Conservation (phyloP, 2,329 filamentous ascomycete genomes). For the Cercospora canescens region DNA sequence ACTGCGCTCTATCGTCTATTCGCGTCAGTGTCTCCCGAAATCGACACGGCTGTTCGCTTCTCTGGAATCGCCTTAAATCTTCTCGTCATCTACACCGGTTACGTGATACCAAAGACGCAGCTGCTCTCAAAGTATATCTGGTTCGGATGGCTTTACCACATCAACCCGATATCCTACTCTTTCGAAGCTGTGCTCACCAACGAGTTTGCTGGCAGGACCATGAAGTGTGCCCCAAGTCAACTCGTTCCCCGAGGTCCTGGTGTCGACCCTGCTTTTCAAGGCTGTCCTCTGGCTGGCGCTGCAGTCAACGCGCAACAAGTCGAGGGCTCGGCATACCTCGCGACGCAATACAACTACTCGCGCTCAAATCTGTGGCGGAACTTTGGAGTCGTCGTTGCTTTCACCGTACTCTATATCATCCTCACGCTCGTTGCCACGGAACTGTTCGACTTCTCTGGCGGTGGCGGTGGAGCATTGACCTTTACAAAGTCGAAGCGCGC, state of each 20-base stretch:
- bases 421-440: constrained; percentile 72
- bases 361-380: constrained; percentile 67
- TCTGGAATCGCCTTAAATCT: constrained; percentile 63
- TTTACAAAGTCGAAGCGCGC: constrained; percentile 69
- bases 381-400: constrained; percentile 75
- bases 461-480: constrained; percentile 67
- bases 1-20: constrained; percentile 68
- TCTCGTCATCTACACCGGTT: constrained; percentile 64
- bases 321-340: constrained; percentile 56
- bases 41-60: constrained; percentile 67
- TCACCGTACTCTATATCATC: constrained; percentile 70
- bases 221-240: constrained; percentile 60
- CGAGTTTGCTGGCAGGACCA: constrained; percentile 59
- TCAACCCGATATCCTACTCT: constrained; percentile 57
- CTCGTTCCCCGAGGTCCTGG: constrained; percentile 62
- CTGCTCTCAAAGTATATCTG: constrained; percentile 61
- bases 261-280: constrained; percentile 57
- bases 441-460: constrained; percentile 60
- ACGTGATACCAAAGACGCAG: constrained; percentile 66
- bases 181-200: constrained; percentile 69
- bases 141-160: constrained; percentile 63
- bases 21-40: constrained; percentile 62
- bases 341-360: constrained; percentile 57
- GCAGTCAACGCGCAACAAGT: constrained; percentile 52
- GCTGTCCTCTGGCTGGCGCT: constrained; percentile 63